Evolutionary conservation across 2,329 filamentous ascomycete genomes (phyloP), one percentile per base, ranked within the genome.

Genomic region (Sporothrix curviconia): DNA sequence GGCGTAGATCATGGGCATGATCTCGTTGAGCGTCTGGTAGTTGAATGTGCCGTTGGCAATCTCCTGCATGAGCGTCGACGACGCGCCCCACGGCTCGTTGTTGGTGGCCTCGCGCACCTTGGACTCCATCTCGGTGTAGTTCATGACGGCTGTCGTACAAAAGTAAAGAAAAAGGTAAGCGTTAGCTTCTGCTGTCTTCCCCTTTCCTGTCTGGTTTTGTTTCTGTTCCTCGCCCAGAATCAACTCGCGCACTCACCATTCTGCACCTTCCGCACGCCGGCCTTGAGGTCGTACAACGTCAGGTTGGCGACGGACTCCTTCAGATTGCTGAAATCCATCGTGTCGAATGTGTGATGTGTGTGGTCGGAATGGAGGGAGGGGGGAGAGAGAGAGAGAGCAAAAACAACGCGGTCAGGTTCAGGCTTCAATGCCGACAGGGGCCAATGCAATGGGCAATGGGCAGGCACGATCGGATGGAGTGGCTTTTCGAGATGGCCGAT

Each of bases 1-100:
- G 89, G 69, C 95, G 78, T 99, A 99, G 69, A 99, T 96, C 90
- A 99, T 94, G 64, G 94, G 94, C 94, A 99, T 99, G 70, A 99
- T 97, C 74, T 99, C 94, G 73, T 97, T 97, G 58, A 99, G 84
- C 54, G 92, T 84, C 84, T 96, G 91, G 71, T 97, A 99, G 76
- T 92, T 97, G 75, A 96, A 95, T 59, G 94, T 99, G 67, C 85
- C 94, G 73, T 92, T 95, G 73, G 94, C 91, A 72, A 99, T 99
- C 74, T 99, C 94, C 74, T 97, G 92, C 92, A 97, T 96, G 67
- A 88, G 71, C 11, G 87, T 89, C 25, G 86, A 86, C 12, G 87
- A 89, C 52, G 86, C 84, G 63, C 92, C 94, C 94, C 94, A 99
- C 58, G 94, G 94, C 73, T 99, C 94, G 72, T 97, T 97, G 76